phyloP scores from a whole-genome alignment of 495 filamentous ascomycete species.

The Bacidia rubella region DNA sequence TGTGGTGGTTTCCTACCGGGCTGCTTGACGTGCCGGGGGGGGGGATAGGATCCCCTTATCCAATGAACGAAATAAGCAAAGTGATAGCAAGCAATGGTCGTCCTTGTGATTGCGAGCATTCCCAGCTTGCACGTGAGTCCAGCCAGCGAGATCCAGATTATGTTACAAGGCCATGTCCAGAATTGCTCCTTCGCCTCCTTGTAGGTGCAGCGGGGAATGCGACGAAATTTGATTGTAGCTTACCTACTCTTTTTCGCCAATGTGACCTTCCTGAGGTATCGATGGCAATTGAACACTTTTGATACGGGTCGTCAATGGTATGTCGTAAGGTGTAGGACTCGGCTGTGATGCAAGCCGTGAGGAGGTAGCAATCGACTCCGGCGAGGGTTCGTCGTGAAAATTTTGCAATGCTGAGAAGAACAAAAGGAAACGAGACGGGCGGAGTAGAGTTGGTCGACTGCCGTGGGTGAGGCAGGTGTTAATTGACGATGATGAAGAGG shows the following conservation, averaged over 20 bases:
- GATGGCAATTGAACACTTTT: background rate
- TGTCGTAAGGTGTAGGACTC: slow-evolving; percentile 1
- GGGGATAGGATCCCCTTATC: background rate
- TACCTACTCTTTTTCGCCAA: slow-evolving; percentile 8
- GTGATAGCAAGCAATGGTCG: background rate
- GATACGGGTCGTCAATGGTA: background rate
- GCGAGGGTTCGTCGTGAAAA: background rate
- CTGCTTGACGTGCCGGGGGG: background rate
- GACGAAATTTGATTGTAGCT: slow-evolving; percentile 2
- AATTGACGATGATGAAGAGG: slow-evolving; percentile 3
- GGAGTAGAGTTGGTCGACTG: background rate
- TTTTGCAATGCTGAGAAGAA: background rate
- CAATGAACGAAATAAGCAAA: background rate
- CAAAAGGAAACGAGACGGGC: background rate
- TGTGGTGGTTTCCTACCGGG: background rate
- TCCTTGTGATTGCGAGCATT: background rate
- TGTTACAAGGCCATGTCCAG: background rate
- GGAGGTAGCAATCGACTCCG: background rate
- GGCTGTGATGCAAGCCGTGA: background rate
- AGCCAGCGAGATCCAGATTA: background rate
- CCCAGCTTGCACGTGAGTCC: background rate
- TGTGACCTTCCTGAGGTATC: background rate
- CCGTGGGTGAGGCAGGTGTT: slow-evolving; percentile 10
- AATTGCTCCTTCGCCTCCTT: slow-evolving; percentile 7
- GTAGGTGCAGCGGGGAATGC: slow-evolving; percentile 10